Conservation (phyloP, 2,329 filamentous ascomycete genomes). For the Penicillium griseofulvum region DNA sequence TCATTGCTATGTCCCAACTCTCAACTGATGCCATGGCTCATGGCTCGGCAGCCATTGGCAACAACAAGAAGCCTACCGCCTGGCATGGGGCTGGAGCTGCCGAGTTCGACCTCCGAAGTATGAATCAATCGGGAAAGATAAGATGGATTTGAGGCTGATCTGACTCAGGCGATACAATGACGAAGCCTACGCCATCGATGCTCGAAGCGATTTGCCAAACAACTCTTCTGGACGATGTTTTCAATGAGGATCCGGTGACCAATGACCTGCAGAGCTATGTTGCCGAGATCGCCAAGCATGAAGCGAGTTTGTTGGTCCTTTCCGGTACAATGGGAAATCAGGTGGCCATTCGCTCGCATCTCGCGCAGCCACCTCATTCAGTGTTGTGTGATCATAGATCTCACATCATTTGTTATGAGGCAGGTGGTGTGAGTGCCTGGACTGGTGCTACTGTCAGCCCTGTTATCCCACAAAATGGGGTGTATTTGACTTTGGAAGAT, state of each 20-base stretch:
- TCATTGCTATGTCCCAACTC: slow-evolving; percentile 20
- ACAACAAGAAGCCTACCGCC: slow-evolving; percentile 21
- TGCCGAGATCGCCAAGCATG: slow-evolving; percentile 70
- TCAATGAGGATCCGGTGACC: slow-evolving; percentile 75
- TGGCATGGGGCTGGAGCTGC: slow-evolving; percentile 51
- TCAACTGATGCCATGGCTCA: slow-evolving; percentile 15
- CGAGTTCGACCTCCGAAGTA: slow-evolving; percentile 57
- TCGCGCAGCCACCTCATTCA: slow-evolving; percentile 74
- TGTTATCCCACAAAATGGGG: slow-evolving; percentile 67
- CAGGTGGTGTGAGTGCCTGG: slow-evolving; percentile 66
- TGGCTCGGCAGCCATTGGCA: not conserved
- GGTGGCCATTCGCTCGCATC: slow-evolving; percentile 72
- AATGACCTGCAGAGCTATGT: slow-evolving; percentile 71
- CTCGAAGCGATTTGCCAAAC: slow-evolving; percentile 72
- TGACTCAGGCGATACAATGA: slow-evolving; percentile 63
- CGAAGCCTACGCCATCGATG: slow-evolving; percentile 77
- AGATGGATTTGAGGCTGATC: not conserved
- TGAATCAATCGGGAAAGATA: not conserved
- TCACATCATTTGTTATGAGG: slow-evolving; percentile 69
- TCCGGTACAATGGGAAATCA: slow-evolving; percentile 96
- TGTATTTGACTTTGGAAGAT: slow-evolving; percentile 74
- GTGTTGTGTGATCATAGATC: slow-evolving; percentile 75
- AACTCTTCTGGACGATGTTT: slow-evolving; percentile 80
- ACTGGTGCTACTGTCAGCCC: slow-evolving; percentile 68
- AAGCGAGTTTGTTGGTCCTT: slow-evolving; percentile 74